Evolutionary conservation across 805 yeast species (phyloP).

Genomic region (Wickerhamiella sergipiensis): DNA sequence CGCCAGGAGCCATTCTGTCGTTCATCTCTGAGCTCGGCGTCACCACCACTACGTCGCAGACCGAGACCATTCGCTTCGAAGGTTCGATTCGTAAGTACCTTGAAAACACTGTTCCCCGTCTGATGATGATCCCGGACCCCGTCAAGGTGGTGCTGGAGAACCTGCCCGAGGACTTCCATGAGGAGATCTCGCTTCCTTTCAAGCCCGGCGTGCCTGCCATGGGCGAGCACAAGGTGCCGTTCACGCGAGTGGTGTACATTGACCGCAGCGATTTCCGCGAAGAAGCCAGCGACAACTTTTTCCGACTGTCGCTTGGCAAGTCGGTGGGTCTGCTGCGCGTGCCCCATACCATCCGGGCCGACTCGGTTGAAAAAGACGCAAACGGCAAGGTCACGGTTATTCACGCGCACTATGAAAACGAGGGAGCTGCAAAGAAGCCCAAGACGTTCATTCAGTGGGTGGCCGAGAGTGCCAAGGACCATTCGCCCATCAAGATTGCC

Average conservation of each 20-base stretch:
- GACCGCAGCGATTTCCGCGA: slow-evolving; percentile 79
- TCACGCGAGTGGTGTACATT: slow-evolving; percentile 66
- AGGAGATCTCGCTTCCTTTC: slow-evolving; percentile 65
- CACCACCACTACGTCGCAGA: slow-evolving; percentile 83
- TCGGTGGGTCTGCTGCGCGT: slow-evolving; percentile 90
- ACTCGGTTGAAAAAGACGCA: slow-evolving; percentile 48
- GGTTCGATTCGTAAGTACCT: slow-evolving; percentile 74
- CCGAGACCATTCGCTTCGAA: slow-evolving; percentile 83
- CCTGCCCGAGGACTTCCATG: slow-evolving; percentile 59
- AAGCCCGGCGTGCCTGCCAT: slow-evolving; percentile 73
- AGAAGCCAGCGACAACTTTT: slow-evolving; percentile 53
- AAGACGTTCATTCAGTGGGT: slow-evolving; percentile 97
- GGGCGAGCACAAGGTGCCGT: slow-evolving; percentile 63
- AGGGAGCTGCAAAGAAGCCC: slow-evolving; percentile 48
- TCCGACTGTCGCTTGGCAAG: slow-evolving; percentile 87
- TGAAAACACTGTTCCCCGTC: slow-evolving; percentile 84
- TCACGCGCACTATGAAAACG: slow-evolving; percentile 69
- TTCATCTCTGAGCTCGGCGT: slow-evolving; percentile 94
- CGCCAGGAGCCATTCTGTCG: slow-evolving; percentile 92
- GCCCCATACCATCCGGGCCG: slow-evolving; percentile 67
- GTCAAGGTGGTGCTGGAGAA: slow-evolving; percentile 72
- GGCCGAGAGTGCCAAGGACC: slow-evolving; percentile 48
- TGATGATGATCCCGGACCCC: slow-evolving; percentile 88
- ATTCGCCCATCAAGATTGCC: slow-evolving; percentile 48
- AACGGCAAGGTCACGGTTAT: slow-evolving; percentile 54